Percentiles rank a stretch among this genome's conserved stretches.
Evolutionary conservation across 176 grass and related monocot species (phyloP).

Genomic region (Dendrocalamus sinicus): DNA sequence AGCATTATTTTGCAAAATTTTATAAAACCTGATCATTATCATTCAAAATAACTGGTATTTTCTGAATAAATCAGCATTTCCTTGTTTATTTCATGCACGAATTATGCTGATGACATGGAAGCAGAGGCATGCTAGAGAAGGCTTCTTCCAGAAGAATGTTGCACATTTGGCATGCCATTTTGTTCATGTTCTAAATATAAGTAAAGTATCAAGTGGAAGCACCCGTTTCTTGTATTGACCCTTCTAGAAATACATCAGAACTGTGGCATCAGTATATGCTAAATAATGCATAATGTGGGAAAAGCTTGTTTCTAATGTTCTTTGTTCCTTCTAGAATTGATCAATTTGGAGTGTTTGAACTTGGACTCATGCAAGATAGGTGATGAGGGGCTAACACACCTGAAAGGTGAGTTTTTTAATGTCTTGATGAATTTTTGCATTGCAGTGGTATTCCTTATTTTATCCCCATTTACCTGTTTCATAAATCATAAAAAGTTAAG

Average conservation of each 20-base stretch:
- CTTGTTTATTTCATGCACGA: constrained; percentile 25
- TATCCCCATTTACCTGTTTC: neutral
- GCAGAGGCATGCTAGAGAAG: constrained; percentile 5
- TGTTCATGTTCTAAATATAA: constrained; percentile 24
- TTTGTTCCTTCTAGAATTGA: constrained; percentile 65
- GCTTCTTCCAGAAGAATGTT: constrained; percentile 17
- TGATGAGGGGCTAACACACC: constrained; percentile 69
- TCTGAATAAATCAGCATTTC: neutral
- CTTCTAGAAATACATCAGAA: constrained; percentile 28
- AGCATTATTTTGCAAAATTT: neutral
- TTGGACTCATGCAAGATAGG: constrained; percentile 97
- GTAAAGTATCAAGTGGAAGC: constrained; percentile 10
- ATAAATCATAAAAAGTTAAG: constrained; percentile 16
- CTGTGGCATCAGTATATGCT: neutral
- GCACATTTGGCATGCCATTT: constrained; percentile 7
- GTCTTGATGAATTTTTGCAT: neutral
- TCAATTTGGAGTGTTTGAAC: constrained; percentile 90
- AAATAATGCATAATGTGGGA: constrained; percentile 9
- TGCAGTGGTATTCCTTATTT: constrained; percentile 4
- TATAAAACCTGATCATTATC: neutral
- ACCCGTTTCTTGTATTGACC: constrained; percentile 25
- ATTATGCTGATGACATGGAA: constrained; percentile 34
- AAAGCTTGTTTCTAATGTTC: constrained; percentile 21
- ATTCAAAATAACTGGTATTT: constrained; percentile 23
- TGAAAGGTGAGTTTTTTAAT: constrained; percentile 70